phyloP scores from a whole-genome alignment of 345 rosid species.

The Ricinus communis region DNA sequence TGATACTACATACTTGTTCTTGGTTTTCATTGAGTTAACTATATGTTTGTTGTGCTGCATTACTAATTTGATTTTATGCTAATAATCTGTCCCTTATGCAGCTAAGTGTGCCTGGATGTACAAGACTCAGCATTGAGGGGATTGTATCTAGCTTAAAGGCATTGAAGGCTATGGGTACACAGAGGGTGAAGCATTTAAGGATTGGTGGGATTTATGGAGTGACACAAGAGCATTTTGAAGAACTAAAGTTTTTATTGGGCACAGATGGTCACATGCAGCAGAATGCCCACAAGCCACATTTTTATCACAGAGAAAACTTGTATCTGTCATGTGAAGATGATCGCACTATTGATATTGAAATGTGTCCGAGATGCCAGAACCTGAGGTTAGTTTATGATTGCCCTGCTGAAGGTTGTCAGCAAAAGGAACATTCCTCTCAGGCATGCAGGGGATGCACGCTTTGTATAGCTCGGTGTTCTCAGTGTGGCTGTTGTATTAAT shows the following conservation, averaged over 20 bases:
- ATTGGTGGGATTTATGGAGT: conserved; percentile 80
- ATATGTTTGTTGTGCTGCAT: not conserved
- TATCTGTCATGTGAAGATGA: conserved; percentile 73
- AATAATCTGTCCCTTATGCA: conserved; percentile 23
- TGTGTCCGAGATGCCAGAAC: conserved; percentile 80
- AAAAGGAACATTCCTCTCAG: conserved; percentile 38
- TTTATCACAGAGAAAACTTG: conserved; percentile 57
- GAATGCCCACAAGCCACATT: conserved; percentile 52
- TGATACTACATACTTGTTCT: not conserved
- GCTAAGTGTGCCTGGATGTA: conserved; percentile 90
- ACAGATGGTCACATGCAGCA: conserved; percentile 32
- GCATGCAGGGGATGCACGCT: conserved; percentile 83
- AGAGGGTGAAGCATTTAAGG: conserved; percentile 65
- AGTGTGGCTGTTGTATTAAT: conserved; percentile 86
- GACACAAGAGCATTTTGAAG: conserved; percentile 62
- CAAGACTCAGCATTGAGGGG: conserved; percentile 69
- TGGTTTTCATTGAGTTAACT: not conserved
- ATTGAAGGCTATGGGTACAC: conserved; percentile 45
- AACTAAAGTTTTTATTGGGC: conserved; percentile 56
- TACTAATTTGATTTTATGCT: not conserved
- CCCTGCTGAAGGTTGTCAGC: conserved; percentile 74
- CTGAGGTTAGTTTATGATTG: conserved; percentile 85
- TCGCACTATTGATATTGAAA: conserved; percentile 73
- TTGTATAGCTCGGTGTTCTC: conserved; percentile 74
- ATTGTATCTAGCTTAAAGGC: conserved; percentile 60